A percentile compares a stretch with the other conserved stretches of the same genome.
Evolutionary conservation across 192 early-diverging fungal genomes (phyloP).

Genomic region (Diversispora eburnea): DNA sequence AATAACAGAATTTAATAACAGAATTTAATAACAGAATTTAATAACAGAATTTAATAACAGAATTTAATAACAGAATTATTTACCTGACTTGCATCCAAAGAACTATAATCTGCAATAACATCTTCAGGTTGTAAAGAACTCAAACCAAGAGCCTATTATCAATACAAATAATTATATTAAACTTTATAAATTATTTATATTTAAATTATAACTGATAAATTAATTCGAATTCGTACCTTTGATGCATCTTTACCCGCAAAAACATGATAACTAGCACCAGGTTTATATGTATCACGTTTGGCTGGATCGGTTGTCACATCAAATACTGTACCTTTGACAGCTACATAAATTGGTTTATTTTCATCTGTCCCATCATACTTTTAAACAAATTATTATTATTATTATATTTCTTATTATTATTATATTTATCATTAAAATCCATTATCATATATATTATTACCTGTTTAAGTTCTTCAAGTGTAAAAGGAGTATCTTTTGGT

Average conservation of each 20-base stretch:
- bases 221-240: too few relatives aligned
- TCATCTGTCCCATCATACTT: slow-evolving; percentile 60
- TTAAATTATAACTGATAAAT: neutral
- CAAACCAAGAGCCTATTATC: slow-evolving; percentile 58
- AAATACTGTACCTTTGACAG: slow-evolving; percentile 77
- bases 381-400: neutral
- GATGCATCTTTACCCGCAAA: slow-evolving; percentile 85
- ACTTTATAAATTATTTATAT: neutral
- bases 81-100: slow-evolving; percentile 64
- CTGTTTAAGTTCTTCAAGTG: neutral
- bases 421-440: too few relatives aligned
- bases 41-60: too few relatives aligned
- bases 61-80: too few relatives aligned
- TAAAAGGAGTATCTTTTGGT: slow-evolving; percentile 11
- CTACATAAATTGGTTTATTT: slow-evolving; percentile 68
- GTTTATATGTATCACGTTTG: slow-evolving; percentile 62
- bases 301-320: slow-evolving; percentile 72
- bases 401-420: too few relatives aligned
- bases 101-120: slow-evolving; percentile 68
- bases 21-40: too few relatives aligned
- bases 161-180: neutral
- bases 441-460: neutral
- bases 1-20: too few relatives aligned
- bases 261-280: slow-evolving; percentile 62
- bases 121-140: slow-evolving; percentile 71